Evolutionary conservation across 1,284 basidiomycete species (phyloP), one percentile per base, ranked within the genome.

Genomic region (Puccinia triticina): DNA sequence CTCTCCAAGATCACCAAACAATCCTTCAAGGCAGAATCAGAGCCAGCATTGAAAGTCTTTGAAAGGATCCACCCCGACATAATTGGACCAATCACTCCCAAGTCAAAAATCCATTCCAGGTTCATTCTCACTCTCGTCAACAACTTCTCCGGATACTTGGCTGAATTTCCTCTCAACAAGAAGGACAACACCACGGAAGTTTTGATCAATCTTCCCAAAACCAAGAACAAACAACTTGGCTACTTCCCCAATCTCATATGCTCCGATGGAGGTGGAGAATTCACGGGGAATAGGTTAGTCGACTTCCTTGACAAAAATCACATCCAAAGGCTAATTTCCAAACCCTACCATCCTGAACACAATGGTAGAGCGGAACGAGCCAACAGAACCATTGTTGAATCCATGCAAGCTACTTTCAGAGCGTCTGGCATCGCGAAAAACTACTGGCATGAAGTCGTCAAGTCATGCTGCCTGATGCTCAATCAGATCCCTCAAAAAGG

Each of bases 61-160:
- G 8, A 57, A 8, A 23, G 55, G 21, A 57, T 57, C 8, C 7
- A 57, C 26, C 21, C 21, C 5, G 55, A 57, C 55, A n/a, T 57
- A 29, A 57, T 57, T 18, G 26, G 55, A 7, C 55, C 55, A 7
- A 57, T 57, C 21, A 7, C 55, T 57, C 55, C 55, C 5, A 18
- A 57, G 21, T 57, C 55, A 57, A 23, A 57, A n/a, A 23, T n/a
- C 21, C 55, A 57, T 18, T 29, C 21, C 4, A 23, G 16, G 8
- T 57, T 57, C 55, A 57, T 57, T 57, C 55, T 29, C 55, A 57
- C 55, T 57, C 16, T 57, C 5, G 55, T 57, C 55, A 29, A 57
- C 26, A 57, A 57, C 21, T 57, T n/a, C 55, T 57, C 55, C 21
- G 55, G 55, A 7, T 57, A 57, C 16, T 8, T 57, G 8, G 21